Base-by-base conservation (phyloP, 305 asterid genomes). In the Solanum hybrid region DNA sequence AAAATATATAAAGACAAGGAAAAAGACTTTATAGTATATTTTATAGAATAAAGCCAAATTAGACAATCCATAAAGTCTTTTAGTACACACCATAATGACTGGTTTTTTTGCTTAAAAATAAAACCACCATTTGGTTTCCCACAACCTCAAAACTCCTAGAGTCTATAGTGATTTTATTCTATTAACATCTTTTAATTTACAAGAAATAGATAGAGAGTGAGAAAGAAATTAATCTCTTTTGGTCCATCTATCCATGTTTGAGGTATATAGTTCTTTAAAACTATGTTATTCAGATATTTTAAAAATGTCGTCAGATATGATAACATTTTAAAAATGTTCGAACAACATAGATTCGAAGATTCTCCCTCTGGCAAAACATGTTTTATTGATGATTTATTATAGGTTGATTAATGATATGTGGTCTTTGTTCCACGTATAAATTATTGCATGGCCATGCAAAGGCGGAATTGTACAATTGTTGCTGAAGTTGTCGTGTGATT, bases 381-480 rank as follows among this genome's bases (percentile, higher is more conserved):
- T 77, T 88, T 90, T 90, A 89, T 17, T 88, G 69, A 89, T 89
- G 89, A 72, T 88, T 86, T 56, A 82, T 77, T 84, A 94, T 92
- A 90, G 14, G 92, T 88, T 42, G 64, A 91, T 92, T 90, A 92
- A 91, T 56, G 90, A 89, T 86, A 90, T 42, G 90, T 40, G 88
- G 90, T 13, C 37, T 86, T 89, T 92, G 91, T 89, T 91, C 91
- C 78, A 88, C 91, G 87, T 81, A 71, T 24, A 24, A 40, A 89
- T 87, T 91, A 93, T 94, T 94, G 96, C 93, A 94, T 90, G 94
- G 93, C 94, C 92, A 92, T 92, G 95, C 94, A 91, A 93, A 78
- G 88, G 60, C 8, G 60, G 91, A 72, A 66, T 92, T 24, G 66
- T 29, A 90, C 90, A 92, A 35, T 31, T 91, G 95, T 78, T 92